Conservation (phyloP, 345 rosid genomes). For the Eucalyptus erythrocorys region DNA sequence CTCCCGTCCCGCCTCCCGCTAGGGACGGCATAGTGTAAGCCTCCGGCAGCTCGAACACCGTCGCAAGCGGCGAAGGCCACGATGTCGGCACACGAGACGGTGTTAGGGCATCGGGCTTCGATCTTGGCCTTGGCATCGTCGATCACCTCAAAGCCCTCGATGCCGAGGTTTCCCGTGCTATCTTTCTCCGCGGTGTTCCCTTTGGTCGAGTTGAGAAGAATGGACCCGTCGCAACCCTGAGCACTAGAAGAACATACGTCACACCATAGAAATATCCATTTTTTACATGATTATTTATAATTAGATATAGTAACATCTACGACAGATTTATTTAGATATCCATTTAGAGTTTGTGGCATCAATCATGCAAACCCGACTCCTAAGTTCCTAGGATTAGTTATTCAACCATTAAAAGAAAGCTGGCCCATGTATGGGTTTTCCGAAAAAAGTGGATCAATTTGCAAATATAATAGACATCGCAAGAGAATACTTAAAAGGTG, state of each 20-base stretch:
- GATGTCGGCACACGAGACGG: constrained; percentile 35
- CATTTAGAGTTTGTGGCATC: not conserved
- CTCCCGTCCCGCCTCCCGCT: constrained; percentile 36
- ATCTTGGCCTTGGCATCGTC: constrained; percentile 15
- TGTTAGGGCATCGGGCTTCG: constrained; percentile 12
- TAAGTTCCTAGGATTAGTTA: no score
- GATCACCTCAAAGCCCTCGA: constrained; percentile 25
- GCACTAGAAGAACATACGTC: not conserved
- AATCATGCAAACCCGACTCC: not conserved
- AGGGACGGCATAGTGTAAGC: constrained; percentile 4
- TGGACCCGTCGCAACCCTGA: constrained; percentile 29
- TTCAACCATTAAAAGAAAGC: not conserved
- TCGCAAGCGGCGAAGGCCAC: constrained; percentile 26
- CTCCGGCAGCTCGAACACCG: constrained; percentile 3
- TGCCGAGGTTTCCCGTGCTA: constrained; percentile 8
- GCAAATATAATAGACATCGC: not conserved
- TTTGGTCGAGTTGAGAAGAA: constrained; percentile 6
- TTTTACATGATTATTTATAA: no score
- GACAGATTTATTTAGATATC: not conserved
- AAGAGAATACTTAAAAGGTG: not conserved
- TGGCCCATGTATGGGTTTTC: not conserved
- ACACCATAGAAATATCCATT: not conserved
- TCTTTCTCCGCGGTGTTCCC: constrained; percentile 14
- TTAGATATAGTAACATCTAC: no score
- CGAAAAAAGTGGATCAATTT: no score